Conservation (phyloP, 2,329 filamentous ascomycete genomes). For the Microsporum audouinii region DNA sequence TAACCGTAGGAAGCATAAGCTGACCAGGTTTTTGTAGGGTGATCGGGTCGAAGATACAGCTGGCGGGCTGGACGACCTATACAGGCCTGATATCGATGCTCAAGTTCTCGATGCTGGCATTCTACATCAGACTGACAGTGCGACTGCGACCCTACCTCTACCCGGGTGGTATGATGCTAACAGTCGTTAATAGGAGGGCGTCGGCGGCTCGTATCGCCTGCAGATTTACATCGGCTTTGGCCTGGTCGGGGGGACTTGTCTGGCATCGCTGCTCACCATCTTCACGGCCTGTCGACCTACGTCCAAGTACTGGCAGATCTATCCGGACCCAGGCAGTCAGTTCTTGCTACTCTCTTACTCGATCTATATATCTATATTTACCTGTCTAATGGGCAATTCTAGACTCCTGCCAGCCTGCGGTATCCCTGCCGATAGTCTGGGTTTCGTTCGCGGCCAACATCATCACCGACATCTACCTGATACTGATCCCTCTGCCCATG, state of each 20-base stretch:
- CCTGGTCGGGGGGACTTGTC: slow-evolving; percentile 38
- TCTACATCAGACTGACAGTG: slow-evolving; percentile 42
- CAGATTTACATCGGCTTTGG: slow-evolving; percentile 41
- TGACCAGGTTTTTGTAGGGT: slow-evolving; percentile 24
- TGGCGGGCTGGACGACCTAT: slow-evolving; percentile 44
- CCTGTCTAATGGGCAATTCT: not conserved
- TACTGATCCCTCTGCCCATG: slow-evolving; percentile 48
- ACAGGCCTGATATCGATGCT: slow-evolving; percentile 39
- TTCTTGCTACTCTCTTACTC: slow-evolving; percentile 9
- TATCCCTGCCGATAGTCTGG: slow-evolving; percentile 38
- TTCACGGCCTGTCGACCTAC: slow-evolving; percentile 45
- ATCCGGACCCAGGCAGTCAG: slow-evolving; percentile 46
- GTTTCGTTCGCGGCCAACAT: slow-evolving; percentile 42
- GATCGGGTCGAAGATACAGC: slow-evolving; percentile 41
- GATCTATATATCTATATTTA: slow-evolving; percentile 7
- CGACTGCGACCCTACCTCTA: not conserved
- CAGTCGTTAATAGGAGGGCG: slow-evolving; percentile 15
- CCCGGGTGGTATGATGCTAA: too few relatives aligned
- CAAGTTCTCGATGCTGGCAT: slow-evolving; percentile 43
- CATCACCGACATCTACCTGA: slow-evolving; percentile 46
- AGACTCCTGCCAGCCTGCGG: slow-evolving; percentile 39
- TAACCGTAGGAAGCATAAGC: not conserved
- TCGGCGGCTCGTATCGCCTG: slow-evolving; percentile 19
- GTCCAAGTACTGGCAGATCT: slow-evolving; percentile 47
- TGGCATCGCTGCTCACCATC: slow-evolving; percentile 39